Conservation (phyloP, 306 rosid genomes). For the Heteromeles arbutifolia region DNA sequence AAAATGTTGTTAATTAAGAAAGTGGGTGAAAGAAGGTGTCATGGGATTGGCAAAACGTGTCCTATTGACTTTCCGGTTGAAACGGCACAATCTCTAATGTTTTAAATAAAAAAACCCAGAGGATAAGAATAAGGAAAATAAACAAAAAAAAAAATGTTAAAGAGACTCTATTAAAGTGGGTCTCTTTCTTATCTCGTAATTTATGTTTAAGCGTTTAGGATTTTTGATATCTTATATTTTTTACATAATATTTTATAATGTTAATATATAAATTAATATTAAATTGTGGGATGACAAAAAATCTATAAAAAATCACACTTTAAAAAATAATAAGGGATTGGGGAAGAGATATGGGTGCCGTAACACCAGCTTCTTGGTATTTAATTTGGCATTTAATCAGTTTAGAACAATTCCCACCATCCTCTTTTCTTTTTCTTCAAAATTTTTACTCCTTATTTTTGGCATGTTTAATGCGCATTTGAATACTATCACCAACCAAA, state of each 20-base stretch:
- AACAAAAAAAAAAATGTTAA: neutral
- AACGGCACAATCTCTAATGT: neutral
- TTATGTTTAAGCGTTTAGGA: too few relatives aligned
- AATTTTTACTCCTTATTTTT: neutral
- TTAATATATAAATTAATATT: too few relatives aligned
- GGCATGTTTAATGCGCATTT: neutral
- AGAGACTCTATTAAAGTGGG: too few relatives aligned
- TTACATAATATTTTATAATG: too few relatives aligned
- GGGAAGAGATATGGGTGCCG: conserved; percentile 5
- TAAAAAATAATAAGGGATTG: neutral
- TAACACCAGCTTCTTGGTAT: neutral
- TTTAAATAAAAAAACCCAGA: neutral
- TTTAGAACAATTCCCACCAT: neutral
- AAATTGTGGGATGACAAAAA: fast-evolving
- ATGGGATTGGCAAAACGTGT: conserved; percentile 11
- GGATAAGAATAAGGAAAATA: neutral
- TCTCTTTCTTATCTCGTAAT: too few relatives aligned
- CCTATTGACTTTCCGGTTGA: conserved; percentile 9
- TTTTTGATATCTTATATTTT: fast-evolving
- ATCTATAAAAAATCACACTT: too few relatives aligned
- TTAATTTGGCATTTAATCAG: neutral
- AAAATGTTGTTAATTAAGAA: neutral
- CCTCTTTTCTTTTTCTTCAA: neutral
- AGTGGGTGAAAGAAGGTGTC: neutral
- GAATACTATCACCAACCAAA: neutral